Conservation (phyloP, 2,329 filamentous ascomycete species). For the Coleophoma crateriformis region DNA sequence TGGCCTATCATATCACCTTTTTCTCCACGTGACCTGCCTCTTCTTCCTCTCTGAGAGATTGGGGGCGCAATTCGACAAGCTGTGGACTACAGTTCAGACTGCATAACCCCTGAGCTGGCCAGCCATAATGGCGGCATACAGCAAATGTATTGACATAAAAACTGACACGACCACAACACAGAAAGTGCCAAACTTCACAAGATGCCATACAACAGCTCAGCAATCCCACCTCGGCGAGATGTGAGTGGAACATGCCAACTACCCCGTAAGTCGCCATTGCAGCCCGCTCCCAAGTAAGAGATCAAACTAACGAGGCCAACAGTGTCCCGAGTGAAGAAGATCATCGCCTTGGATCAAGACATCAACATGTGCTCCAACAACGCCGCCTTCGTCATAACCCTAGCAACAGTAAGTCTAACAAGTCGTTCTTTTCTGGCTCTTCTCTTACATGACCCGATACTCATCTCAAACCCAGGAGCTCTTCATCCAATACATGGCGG, state of each 20-base stretch:
- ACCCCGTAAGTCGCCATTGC: constrained; percentile 58
- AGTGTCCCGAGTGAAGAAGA: constrained; percentile 96
- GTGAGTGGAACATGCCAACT: constrained; percentile 78
- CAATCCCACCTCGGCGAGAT: constrained; percentile 74
- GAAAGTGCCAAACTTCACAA: constrained; percentile 5
- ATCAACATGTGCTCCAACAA: constrained; percentile 85
- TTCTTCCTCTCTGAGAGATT: too few relatives aligned
- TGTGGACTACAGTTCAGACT: too few relatives aligned
- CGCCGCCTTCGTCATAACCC: constrained; percentile 86
- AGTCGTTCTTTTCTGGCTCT: not conserved
- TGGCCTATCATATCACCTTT: too few relatives aligned
- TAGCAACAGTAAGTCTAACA: constrained; percentile 65
- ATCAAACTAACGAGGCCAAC: constrained; percentile 7
- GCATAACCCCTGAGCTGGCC: too few relatives aligned
- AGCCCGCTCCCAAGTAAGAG: not conserved
- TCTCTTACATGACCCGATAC: constrained; percentile 1
- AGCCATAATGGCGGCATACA: too few relatives aligned
- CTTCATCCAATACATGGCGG: constrained; percentile 88
- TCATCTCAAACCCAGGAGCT: constrained; percentile 57
- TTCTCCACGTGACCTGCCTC: too few relatives aligned
- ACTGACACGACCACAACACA: too few relatives aligned
- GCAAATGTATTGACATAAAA: too few relatives aligned
- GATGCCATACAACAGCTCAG: constrained; percentile 89
- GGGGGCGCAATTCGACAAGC: too few relatives aligned
- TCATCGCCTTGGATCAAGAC: constrained; percentile 83